Conservation (phyloP, 75 land plant species). For the Gnetum montanum region DNA sequence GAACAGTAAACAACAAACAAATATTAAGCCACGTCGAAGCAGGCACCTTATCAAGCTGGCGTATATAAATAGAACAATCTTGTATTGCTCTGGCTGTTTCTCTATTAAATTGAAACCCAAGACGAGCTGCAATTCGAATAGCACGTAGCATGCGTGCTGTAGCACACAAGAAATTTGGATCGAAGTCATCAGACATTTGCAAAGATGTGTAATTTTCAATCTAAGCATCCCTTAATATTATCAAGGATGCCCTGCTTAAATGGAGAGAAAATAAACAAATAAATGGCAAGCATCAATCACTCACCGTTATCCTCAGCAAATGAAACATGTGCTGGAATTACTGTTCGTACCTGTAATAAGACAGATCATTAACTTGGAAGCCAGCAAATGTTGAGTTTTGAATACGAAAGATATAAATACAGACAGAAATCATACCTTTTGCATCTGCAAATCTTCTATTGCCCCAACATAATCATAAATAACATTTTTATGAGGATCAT, state of each 20-base stretch:
- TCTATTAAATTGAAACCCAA: conserved; percentile 57
- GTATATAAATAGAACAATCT: conserved; percentile 30
- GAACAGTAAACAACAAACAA: no score
- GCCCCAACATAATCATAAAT: conserved; percentile 93
- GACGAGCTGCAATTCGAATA: conserved; percentile 87
- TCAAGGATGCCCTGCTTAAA: background rate
- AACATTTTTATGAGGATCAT: conserved; percentile 62
- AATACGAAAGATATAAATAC: no score
- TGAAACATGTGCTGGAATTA: conserved; percentile 63
- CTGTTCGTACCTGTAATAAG: conserved; percentile 58
- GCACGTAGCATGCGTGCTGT: conserved; percentile 95
- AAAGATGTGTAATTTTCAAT: no score
- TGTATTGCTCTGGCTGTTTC: conserved; percentile 64
- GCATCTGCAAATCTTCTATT: conserved; percentile 64
- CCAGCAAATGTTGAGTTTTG: no score
- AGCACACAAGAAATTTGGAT: conserved; percentile 5
- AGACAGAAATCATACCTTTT: no score
- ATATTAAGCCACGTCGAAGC: background rate
- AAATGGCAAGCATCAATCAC: conserved; percentile 6
- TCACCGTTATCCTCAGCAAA: conserved; percentile 81
- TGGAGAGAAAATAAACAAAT: background rate
- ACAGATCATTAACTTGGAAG: background rate
- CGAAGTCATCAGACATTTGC: no score
- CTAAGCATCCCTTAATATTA: no score
- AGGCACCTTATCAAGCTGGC: conserved; percentile 62